Evolutionary conservation across 2,329 filamentous ascomycete species (phyloP), one percentile per base, ranked within the genome.

Genomic region (Eutypa lata): DNA sequence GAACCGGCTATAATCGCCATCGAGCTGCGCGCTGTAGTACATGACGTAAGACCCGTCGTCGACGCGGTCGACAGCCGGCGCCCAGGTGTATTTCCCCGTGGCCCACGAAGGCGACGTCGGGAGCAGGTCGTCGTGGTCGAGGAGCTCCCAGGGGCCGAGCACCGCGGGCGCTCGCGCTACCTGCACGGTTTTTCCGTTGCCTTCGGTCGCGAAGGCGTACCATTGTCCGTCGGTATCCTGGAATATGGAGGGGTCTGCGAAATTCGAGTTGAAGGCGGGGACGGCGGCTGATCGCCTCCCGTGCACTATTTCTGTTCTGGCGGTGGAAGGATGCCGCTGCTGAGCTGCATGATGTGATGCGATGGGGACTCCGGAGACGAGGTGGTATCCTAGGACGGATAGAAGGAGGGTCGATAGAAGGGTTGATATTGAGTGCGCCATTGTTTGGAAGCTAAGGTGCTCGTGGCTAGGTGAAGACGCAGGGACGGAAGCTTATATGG

Each of bases 181-280:
- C 58, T 84, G 83, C 6, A 86, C 71, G 51, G 80, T 71, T 19
- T 73, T 70, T 46, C 72, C 76, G 51, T 76, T 76, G 49, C 73
- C 73, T 47, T 76, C 76, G 2, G 80, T 84, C 3, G 76, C 81
- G 64, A 84, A 86, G 7, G 82, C 78, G 58, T 85, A 82, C 74
- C 78, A 86, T 2, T 67, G 71, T 7, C 73, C 76, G 56, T 78
- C 71, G 3, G 67, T 51, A 35, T 69, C 73, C 59, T 76, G 65
- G 47, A 85, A 61, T 47, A 86, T 73, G 13, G 73, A 68, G 7
- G 82, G 81, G 57, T 84, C 80, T 13, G 81, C 73, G 61, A 84
- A 84, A 67, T 83, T 74, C 24, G 63, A 63, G 44, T 67, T 56
- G 42, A 76, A 60, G 18, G 55, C 61, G 8, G 61, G 58, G 21